Evolutionary conservation across 306 rosid genomes (phyloP).

Genomic region (barrel medic (Medicago truncatula)): MtrunA17r5.0-ANR NC_053042.1:48251001-48251500

Average conservation of each 20-base stretch:
- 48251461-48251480: slow-evolving; percentile 90
- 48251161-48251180: slow-evolving; percentile 97
- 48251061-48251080: slow-evolving; percentile 77
- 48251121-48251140: slow-evolving; percentile 33
- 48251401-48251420: neutral
- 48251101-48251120: slow-evolving; percentile 14
- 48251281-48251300: neutral
- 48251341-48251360: neutral
- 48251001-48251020: slow-evolving; percentile 92
- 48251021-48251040: slow-evolving; percentile 98
- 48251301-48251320: neutral
- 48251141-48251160: slow-evolving; percentile 88
- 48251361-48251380: neutral
- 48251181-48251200: slow-evolving; percentile 96
- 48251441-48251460: slow-evolving; percentile 83
- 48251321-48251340: neutral
- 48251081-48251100: slow-evolving; percentile 21
- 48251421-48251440: slow-evolving; percentile 22
- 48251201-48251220: slow-evolving; percentile 74
- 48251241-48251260: neutral
- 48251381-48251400: neutral
- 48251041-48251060: slow-evolving; percentile 94
- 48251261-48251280: slow-evolving; percentile 25
- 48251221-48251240: slow-evolving; percentile 6
- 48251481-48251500: slow-evolving; percentile 98